A percentile compares a stretch with the other conserved stretches of the same genome.
Conservation (phyloP, 768 basidiomycete species). For the Tulasnella sp. region DNA sequence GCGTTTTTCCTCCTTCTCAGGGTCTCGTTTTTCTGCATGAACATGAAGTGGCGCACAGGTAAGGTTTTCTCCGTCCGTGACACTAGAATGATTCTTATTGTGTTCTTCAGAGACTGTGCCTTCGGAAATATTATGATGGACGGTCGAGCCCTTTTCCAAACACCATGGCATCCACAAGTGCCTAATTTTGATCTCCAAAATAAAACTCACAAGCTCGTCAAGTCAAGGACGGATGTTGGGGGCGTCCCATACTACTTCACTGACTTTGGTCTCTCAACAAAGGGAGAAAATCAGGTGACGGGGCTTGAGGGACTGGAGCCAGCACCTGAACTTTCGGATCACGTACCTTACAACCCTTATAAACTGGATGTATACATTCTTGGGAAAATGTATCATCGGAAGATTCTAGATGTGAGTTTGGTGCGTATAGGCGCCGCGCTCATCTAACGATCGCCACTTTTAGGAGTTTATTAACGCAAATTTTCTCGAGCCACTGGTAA, state of each 20-base stretch:
- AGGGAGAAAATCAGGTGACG: not conserved
- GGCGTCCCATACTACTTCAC: conserved; percentile 9
- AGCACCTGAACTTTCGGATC: not conserved
- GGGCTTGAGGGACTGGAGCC: not conserved
- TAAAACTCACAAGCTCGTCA: not conserved
- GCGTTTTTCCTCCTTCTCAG: not conserved
- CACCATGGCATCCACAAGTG: not conserved
- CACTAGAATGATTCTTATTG: not conserved
- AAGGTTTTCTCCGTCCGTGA: not conserved
- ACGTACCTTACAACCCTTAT: conserved; percentile 8
- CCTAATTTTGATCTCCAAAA: not conserved
- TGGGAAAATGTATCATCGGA: not conserved
- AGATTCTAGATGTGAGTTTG: not conserved
- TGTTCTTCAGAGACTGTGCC: not conserved
- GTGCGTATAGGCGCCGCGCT: not conserved
- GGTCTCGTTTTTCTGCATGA: conserved; percentile 6
- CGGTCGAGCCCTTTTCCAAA: not conserved
- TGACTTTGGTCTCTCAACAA: not conserved
- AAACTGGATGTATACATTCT: conserved; percentile 13
- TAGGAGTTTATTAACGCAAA: not conserved
- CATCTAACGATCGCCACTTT: not conserved
- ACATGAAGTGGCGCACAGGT: conserved; percentile 1
- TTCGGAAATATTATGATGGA: conserved; percentile 6
- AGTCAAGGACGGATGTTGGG: not conserved
- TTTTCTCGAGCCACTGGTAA: not conserved